Base-by-base conservation (phyloP, 495 filamentous ascomycete genomes). In the Talaromyces trachyspermus region DNA sequence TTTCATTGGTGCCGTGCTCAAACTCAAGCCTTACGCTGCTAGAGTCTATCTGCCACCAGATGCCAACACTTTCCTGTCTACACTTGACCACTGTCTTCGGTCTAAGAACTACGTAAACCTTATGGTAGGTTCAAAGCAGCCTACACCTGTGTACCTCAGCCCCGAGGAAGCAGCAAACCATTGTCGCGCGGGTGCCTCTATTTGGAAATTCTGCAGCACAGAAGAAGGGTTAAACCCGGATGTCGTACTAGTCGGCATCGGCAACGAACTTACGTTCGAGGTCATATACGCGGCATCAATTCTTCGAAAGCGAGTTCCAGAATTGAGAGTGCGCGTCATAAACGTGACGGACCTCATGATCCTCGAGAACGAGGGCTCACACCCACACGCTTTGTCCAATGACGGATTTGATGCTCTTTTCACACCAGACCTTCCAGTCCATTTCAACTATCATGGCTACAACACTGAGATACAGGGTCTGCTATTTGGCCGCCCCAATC, bases 301-400 rank as follows among this genome's bases (percentile, higher is more conserved):
- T 20, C 68, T 87, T 20, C 67, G 73, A 14, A 54, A 70, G 35
- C 57, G 76, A 1, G 65, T 64, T 5, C 82, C 83, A 0, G 49
- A 66, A 6, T 61, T 88, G 2, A 67, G 74, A 11, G 69, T 86
- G 0, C 74, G 84, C 5, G 80, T 87, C 12, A 61, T 87, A 48
- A 88, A 88, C 49, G 83, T 88, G n/a, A 85, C 80, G 0, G 85
- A 87, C 50, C 59, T 87, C 36, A 78, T 88, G 76, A 78, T 85
- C 18, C 71, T 88, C 4, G 70, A 71, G 5, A 72, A 72, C 4
- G 73, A 81, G 49, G 76, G 74, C 2, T 39, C 55, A 1, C 84
- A 88, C 54, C 84, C 83, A 7, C 84, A 88, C 51, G 69, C 79
- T 9, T 57, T 86, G 39, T 62, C 59, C 6, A 56, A 60, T 14